Percentiles rank a stretch among this genome's conserved stretches.
These are phyloP conservation scores for Clitopilus passeckerianus DNA, from an alignment of 768 basidiomycete genomes.

Conservation along the genomic window DNA sequence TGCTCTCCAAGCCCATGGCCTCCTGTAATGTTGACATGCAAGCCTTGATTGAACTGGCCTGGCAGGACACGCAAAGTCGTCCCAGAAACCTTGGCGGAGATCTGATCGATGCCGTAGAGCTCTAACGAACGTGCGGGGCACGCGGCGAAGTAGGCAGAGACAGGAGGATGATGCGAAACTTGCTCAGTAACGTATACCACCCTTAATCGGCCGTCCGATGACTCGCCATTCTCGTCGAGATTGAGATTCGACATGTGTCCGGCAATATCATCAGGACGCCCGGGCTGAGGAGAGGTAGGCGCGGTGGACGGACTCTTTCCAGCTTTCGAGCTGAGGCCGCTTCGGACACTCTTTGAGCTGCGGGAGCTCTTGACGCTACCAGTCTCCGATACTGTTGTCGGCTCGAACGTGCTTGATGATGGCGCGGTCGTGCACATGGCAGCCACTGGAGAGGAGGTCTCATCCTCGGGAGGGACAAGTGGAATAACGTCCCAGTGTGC, in stretches of 20 bases:
- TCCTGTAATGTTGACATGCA: conserved; percentile 75
- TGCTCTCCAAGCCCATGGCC: conserved; percentile 72
- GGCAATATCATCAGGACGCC: conserved; percentile 35
- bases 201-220: conserved; percentile 28
- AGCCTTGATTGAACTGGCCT: conserved; percentile 83
- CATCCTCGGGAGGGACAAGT: conserved; percentile 43
- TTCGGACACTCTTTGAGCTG: conserved; percentile 58
- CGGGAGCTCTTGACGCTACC: conserved; percentile 54
- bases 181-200: conserved; percentile 88
- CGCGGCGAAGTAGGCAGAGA: conserved; percentile 76
- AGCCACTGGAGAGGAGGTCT: conserved; percentile 18
- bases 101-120: conserved; percentile 85
- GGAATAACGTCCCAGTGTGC: conserved; percentile 82
- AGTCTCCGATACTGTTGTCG: conserved; percentile 35
- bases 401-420: background rate
- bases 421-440: conserved; percentile 8
- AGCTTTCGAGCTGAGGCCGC: conserved; percentile 53
- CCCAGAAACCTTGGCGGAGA: conserved; percentile 87
- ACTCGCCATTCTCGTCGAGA: conserved; percentile 24
- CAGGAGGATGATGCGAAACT: conserved; percentile 95
- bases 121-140: conserved; percentile 75
- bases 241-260: conserved; percentile 61
- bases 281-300: conserved; percentile 43
- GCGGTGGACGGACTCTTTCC: conserved; percentile 51
- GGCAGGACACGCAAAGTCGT: conserved; percentile 80